Conservation (phyloP, 768 basidiomycete species). For the Cantharellus cinnabarinus region DNA sequence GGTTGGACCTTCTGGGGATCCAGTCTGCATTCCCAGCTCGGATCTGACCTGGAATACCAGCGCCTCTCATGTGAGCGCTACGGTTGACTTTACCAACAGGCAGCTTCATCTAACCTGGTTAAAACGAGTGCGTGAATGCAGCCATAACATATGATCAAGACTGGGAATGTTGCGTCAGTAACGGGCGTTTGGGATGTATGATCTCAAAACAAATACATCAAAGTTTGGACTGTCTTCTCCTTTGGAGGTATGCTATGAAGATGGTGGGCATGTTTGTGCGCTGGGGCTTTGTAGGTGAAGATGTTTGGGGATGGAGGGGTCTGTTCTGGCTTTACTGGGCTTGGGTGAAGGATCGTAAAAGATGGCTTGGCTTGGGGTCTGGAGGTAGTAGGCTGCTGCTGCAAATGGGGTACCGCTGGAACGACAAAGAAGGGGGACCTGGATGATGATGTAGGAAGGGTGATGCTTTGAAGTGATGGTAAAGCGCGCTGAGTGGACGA, state of each 20-base stretch:
- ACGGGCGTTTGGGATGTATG: too few relatives aligned
- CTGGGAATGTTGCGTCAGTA: slow-evolving; percentile 33
- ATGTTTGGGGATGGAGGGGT: neutral
- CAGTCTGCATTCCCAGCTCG: slow-evolving; percentile 32
- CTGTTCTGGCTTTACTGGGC: neutral
- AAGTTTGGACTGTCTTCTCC: slow-evolving; percentile 57
- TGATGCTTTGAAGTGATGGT: too few relatives aligned
- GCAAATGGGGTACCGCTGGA: too few relatives aligned
- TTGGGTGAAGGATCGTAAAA: neutral
- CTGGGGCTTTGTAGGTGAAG: slow-evolving; percentile 14
- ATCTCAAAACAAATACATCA: neutral
- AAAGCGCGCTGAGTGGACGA: too few relatives aligned
- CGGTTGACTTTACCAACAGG: neutral
- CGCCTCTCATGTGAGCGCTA: too few relatives aligned
- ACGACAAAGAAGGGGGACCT: too few relatives aligned
- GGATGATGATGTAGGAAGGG: too few relatives aligned
- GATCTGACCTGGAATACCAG: slow-evolving; percentile 30
- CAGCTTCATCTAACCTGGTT: slow-evolving; percentile 24
- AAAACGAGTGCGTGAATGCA: slow-evolving; percentile 59
- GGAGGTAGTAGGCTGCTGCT: neutral
- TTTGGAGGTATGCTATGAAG: slow-evolving; percentile 69
- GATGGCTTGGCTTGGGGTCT: neutral
- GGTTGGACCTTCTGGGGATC: slow-evolving; percentile 23
- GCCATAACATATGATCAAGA: slow-evolving; percentile 75
- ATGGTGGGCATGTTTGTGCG: slow-evolving; percentile 78